Evolutionary conservation across 306 rosid species (phyloP), one percentile per base, ranked within the genome.

Genomic region (Fragaria vesca): DNA sequence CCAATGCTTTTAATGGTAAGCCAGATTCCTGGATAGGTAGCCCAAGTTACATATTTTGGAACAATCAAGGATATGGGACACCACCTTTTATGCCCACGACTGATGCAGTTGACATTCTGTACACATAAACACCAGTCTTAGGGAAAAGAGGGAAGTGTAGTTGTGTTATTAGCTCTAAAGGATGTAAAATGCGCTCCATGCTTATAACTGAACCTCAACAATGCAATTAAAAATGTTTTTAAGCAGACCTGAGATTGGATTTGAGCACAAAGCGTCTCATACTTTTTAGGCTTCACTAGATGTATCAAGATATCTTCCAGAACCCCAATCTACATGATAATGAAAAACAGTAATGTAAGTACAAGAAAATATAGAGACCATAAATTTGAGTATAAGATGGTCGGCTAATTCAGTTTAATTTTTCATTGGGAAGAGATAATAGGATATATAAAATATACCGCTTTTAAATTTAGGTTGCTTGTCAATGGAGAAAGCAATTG

Each of bases 231-330:
- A 58, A 32, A 74, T 43, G 8, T 68, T 77, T 74, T 80, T 77
- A 47, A 73, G 80, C 85, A 87, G 62, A 95, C 98, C 98, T 92
- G 91, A 78, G 91, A 87, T 71, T 81, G 89, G 81, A 93, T 82
- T 73, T 85, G 91, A 69, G 93, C 86, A 85, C 88, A 81, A 52
- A 95, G 80, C 47, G 78, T 78, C 81, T 88, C 92, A 51, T 76
- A 82, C 82, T 88, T 88, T 83, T 83, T 90, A 84, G 83, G 79
- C 79, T 88, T 88, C 88, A 78, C 78, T 61, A 79, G 86, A 78
- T 72, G 86, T 80, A 69, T 85, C 89, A 88, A 83, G 73, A 81
- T 66, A 84, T 91, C 98, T 81, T 90, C 97, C 77, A 96, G 81
- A 79, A 30, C 80, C 71, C 82, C 83, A 75, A 96, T 87, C 99